Evolutionary conservation across 75 land plant genomes (phyloP), one percentile per base, ranked within the genome.

Genomic region (Pinus taeda): DNA sequence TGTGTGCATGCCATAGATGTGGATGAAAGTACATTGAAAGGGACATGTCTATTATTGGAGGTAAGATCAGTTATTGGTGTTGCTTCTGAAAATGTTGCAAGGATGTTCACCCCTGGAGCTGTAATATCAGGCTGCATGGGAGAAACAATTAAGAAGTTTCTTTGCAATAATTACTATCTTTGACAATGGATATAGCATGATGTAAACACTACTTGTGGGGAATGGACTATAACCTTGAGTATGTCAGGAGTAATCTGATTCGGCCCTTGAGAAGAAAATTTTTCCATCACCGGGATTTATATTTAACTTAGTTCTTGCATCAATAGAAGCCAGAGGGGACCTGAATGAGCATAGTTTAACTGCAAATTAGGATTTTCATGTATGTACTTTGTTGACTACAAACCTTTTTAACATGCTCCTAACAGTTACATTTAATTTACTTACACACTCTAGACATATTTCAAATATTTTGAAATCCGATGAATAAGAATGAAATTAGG

Each of bases 221-320:
- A 2, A 36, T 18, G n/a, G 39, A 67, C 4, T 37, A 37, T 39
- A 33, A 70, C 92, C 87, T 91, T 93, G 57, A 88, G 83, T 42
- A 93, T 84, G 66, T 83, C 85, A 33, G 89, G 85, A 20, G 60
- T 70, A 56, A 93, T 73, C 12, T 74, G 33, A 67, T 81, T 90
- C 15, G 95, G 95, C 15, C 93, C 95, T 70, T 74, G 81, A 15
- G 91, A 90, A 2, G 95, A 88, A 77, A 90, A 90, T 1, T 85
- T 73, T 17, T 88, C 85, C 95, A 91, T 84, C 71, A 81, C 57
- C 2, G 93, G 91, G 92, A 30, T 69, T 84, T 39, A 71, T 71
- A 3, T 61, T 75, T 21, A 85, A 22, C 30, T 21, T 14, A 36
- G 91, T 84, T 39, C 20, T 74, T 11, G 83, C 73, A 13, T 80